Percentiles rank a stretch among this genome's conserved stretches.
These are phyloP conservation scores for Cryptococcus hybrid DNA, from an alignment of 1,284 basidiomycete genomes.

Conservation along the genomic window DNA sequence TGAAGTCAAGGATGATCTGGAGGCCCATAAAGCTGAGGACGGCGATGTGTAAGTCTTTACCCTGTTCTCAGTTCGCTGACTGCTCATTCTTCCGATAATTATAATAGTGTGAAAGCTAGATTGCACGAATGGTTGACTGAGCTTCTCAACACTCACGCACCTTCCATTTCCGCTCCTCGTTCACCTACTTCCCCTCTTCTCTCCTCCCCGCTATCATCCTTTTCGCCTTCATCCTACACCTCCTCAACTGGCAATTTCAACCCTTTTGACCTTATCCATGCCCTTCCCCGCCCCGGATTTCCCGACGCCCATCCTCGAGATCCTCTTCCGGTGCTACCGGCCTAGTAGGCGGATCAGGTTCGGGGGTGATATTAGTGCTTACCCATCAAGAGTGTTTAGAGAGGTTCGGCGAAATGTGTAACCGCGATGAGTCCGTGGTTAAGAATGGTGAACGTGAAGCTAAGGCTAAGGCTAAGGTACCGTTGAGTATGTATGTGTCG, in stretches of 20 bases:
- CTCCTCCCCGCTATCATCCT: not conserved
- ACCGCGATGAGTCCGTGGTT: not conserved
- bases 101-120: constrained; percentile 2
- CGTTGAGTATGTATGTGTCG: constrained; percentile 11
- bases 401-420: constrained; percentile 5
- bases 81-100: not conserved
- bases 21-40: not conserved
- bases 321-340: not conserved
- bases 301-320: not conserved
- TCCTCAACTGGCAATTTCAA: not conserved
- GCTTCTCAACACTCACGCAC: constrained; percentile 12
- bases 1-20: constrained; percentile 2
- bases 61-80: too few relatives aligned
- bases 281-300: constrained; percentile 9
- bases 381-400: constrained; percentile 19
- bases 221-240: not conserved
- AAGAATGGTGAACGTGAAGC: not conserved
- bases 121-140: constrained; percentile 11
- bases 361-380: constrained; percentile 11
- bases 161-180: not conserved
- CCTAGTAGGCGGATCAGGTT: too few relatives aligned
- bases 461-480: not conserved
- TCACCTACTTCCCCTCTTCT: not conserved
- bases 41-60: constrained; percentile 5
- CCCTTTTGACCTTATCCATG: constrained; percentile 1